phyloP scores from a whole-genome alignment of 176 grass and related monocot species.

The Aegilops longissima region DNA sequence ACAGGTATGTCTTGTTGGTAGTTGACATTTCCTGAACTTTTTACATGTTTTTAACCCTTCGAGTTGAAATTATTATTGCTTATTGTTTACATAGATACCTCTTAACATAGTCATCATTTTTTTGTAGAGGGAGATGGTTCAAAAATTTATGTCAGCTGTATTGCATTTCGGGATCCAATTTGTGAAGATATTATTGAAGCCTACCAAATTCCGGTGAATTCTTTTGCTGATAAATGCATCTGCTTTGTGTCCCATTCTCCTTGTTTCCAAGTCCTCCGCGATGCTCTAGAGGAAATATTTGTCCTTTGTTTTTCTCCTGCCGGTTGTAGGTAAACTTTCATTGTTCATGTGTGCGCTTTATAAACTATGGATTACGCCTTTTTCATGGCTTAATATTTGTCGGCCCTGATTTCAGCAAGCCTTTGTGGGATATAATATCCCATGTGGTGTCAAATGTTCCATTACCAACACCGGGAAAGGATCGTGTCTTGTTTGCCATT shows the following conservation, averaged over 20 bases:
- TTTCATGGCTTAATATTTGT: slow-evolving; percentile 23
- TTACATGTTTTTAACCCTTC: slow-evolving; percentile 6
- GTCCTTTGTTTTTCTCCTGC: slow-evolving; percentile 91
- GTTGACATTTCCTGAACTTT: slow-evolving; percentile 19
- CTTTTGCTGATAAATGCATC: slow-evolving; percentile 98
- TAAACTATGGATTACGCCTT: not conserved
- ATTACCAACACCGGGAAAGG: slow-evolving; percentile 93
- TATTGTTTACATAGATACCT: slow-evolving; percentile 5
- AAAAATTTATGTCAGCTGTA: slow-evolving; percentile 97
- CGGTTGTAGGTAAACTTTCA: slow-evolving; percentile 79
- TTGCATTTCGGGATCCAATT: slow-evolving; percentile 89
- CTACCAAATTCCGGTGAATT: slow-evolving; percentile 82
- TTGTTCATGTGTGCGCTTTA: not conserved
- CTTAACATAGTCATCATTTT: slow-evolving; percentile 39
- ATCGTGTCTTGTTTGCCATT: slow-evolving; percentile 91
- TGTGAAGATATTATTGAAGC: slow-evolving; percentile 92
- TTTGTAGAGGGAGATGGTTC: slow-evolving; percentile 96
- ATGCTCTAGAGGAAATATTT: slow-evolving; percentile 93
- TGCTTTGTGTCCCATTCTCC: slow-evolving; percentile 97
- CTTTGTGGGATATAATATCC: slow-evolving; percentile 88
- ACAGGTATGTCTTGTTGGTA: slow-evolving; percentile 63
- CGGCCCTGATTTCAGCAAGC: slow-evolving; percentile 68
- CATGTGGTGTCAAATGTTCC: slow-evolving; percentile 95
- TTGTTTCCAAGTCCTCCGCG: slow-evolving; percentile 87
- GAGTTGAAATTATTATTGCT: slow-evolving; percentile 15